Conservation (phyloP, 257 asterid species). For the Jaltomata sinuosa region DNA sequence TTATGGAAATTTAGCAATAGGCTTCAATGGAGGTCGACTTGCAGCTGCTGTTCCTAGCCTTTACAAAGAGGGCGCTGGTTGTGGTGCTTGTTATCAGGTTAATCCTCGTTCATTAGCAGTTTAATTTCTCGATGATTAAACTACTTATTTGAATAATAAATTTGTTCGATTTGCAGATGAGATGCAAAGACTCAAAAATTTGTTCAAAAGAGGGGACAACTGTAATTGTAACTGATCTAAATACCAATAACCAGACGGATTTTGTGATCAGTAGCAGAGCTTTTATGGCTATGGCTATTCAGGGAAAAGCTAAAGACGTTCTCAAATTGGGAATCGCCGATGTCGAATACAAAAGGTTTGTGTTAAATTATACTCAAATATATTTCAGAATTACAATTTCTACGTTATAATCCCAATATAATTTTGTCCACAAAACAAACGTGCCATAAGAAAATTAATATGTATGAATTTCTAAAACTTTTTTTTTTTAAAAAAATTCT, state of each 20-base stretch:
- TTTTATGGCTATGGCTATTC: constrained; percentile 57
- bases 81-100: constrained; percentile 91
- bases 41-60: constrained; percentile 66
- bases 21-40: constrained; percentile 40
- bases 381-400: background rate
- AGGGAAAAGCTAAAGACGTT: constrained; percentile 35
- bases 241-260: constrained; percentile 36
- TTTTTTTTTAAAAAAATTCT: no score
- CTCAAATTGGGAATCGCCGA: constrained; percentile 44
- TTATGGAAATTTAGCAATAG: constrained; percentile 50
- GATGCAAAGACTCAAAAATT: constrained; percentile 41
- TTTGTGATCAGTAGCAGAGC: constrained; percentile 70
- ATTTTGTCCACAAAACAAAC: background rate
- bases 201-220: constrained; percentile 47
- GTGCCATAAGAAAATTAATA: background rate
- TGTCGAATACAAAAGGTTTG: constrained; percentile 61
- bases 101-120: background rate
- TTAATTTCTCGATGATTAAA: background rate
- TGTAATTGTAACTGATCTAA: constrained; percentile 45
- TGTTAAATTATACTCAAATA: background rate
- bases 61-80: constrained; percentile 64
- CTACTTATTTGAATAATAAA: background rate
- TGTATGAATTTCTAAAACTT: no score
- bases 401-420: background rate
- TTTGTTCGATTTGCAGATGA: constrained; percentile 27